phyloP scores from a whole-genome alignment of 495 filamentous ascomycete genomes.

The Parathielavia hyrcaniae region DNA sequence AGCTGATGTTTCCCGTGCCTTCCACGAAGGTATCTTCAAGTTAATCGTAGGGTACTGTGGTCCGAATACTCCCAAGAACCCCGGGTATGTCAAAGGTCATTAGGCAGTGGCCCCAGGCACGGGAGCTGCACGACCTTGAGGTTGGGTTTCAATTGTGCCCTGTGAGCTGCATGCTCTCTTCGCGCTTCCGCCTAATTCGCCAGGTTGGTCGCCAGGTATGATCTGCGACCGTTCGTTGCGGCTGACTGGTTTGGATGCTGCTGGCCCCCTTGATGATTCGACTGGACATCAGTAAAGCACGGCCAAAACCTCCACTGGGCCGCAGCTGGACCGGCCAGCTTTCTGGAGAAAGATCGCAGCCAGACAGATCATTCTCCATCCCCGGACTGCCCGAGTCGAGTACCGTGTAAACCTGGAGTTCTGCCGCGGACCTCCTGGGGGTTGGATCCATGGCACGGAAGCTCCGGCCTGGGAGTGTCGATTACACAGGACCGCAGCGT shows the following conservation, averaged over 20 bases:
- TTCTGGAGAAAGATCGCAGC: not conserved
- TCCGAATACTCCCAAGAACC: no score
- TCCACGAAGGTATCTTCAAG: no score
- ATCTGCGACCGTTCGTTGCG: conserved; percentile 17
- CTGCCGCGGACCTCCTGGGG: no score
- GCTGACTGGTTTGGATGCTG: conserved; percentile 19
- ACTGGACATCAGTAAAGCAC: conserved; percentile 24
- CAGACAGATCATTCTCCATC: not conserved
- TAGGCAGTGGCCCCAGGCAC: no score
- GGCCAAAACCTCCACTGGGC: conserved; percentile 21
- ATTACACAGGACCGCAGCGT: no score
- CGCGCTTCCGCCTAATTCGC: conserved; percentile 6
- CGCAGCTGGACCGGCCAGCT: conserved; percentile 9
- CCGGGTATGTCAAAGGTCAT: not conserved
- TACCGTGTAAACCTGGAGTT: no score
- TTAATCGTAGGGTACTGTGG: no score
- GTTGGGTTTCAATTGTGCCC: conserved; percentile 16
- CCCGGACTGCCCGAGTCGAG: no score
- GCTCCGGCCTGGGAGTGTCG: no score
- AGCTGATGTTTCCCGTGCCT: not conserved
- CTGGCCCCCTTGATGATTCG: conserved; percentile 12
- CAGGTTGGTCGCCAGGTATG: conserved; percentile 23
- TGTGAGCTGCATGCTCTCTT: conserved; percentile 16
- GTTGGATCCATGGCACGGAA: no score
- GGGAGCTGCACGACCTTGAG: not conserved